Conservation (phyloP, 441 rosid genomes). For the Rhodomyrtus psidioides region DNA sequence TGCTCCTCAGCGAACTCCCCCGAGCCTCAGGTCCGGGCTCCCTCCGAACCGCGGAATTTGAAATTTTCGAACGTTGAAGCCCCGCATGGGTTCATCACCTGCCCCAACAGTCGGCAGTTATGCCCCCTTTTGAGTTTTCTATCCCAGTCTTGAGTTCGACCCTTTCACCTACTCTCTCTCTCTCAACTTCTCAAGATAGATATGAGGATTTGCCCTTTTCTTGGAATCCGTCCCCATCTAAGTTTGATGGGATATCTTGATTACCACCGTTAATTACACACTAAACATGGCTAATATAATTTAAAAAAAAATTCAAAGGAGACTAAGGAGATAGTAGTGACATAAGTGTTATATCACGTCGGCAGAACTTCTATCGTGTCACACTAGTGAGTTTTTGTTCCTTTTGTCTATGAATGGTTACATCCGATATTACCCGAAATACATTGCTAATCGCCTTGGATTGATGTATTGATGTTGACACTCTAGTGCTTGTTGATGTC, state of each 20-base stretch:
- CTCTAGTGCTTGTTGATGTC: neutral
- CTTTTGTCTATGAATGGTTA: no score
- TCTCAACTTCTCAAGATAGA: neutral
- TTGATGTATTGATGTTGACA: neutral
- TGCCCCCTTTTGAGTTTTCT: neutral
- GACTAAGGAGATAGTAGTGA: neutral
- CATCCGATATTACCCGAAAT: fast-evolving
- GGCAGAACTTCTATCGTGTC: fast-evolving
- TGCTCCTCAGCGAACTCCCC: neutral
- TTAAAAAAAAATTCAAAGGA: neutral
- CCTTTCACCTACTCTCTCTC: neutral
- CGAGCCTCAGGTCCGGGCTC: slow-evolving; percentile 33
- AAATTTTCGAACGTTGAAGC: slow-evolving; percentile 67
- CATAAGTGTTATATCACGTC: neutral
- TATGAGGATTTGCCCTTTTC: neutral
- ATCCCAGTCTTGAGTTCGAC: neutral
- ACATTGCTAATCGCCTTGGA: neutral
- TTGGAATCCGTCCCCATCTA: neutral
- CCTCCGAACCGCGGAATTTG: slow-evolving; percentile 42
- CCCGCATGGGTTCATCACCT: neutral
- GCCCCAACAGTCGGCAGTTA: neutral
- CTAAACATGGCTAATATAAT: neutral
- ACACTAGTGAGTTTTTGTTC: neutral
- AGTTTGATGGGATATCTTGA: neutral
- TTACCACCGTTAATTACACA: neutral